A percentile compares a stretch with the other conserved stretches of the same genome.
Conservation (phyloP, 805 yeast species). For the Kodamaea jinghongensis region DNA sequence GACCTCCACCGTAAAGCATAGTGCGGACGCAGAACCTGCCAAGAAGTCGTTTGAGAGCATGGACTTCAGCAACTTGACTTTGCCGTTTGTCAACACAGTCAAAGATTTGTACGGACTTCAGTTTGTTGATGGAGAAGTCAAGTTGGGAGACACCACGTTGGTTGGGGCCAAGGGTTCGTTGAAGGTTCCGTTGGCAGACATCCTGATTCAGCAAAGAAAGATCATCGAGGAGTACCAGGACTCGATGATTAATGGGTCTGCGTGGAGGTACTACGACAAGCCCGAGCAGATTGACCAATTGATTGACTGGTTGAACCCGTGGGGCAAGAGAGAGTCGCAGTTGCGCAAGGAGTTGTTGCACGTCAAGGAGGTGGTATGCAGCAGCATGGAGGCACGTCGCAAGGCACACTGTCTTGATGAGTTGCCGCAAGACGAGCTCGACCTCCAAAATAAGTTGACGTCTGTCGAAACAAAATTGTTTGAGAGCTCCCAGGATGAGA, state of each 20-base stretch:
- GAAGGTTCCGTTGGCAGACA: slow-evolving; percentile 35
- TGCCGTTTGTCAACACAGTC: slow-evolving; percentile 21
- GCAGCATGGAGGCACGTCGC: slow-evolving; percentile 58
- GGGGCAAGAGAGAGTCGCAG: slow-evolving; percentile 71
- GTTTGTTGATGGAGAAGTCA: slow-evolving; percentile 22
- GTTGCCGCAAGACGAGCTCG: slow-evolving; percentile 39
- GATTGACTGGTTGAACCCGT: slow-evolving; percentile 65
- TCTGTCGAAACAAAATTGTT: slow-evolving; percentile 9
- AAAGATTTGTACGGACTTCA: slow-evolving; percentile 27
- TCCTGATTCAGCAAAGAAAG: slow-evolving; percentile 47
- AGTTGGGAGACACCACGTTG: slow-evolving; percentile 9
- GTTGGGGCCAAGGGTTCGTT: slow-evolving; percentile 20
- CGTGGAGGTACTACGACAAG: slow-evolving; percentile 73
- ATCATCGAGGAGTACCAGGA: slow-evolving; percentile 64
- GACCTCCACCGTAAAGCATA: too few relatives aligned
- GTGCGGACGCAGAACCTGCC: too few relatives aligned
- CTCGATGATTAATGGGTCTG: slow-evolving; percentile 47
- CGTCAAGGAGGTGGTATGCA: slow-evolving; percentile 50
- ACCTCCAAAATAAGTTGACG: slow-evolving; percentile 37
- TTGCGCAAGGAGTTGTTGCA: slow-evolving; percentile 59
- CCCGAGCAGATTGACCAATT: slow-evolving; percentile 56
- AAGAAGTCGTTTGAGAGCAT: slow-evolving; percentile 16
- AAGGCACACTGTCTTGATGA: slow-evolving; percentile 48
- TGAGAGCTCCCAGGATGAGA: not conserved
- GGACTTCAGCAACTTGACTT: slow-evolving; percentile 24